Base-by-base conservation (phyloP, 2,329 filamentous ascomycete species). In the Purpureocillium lavendulum region DNA sequence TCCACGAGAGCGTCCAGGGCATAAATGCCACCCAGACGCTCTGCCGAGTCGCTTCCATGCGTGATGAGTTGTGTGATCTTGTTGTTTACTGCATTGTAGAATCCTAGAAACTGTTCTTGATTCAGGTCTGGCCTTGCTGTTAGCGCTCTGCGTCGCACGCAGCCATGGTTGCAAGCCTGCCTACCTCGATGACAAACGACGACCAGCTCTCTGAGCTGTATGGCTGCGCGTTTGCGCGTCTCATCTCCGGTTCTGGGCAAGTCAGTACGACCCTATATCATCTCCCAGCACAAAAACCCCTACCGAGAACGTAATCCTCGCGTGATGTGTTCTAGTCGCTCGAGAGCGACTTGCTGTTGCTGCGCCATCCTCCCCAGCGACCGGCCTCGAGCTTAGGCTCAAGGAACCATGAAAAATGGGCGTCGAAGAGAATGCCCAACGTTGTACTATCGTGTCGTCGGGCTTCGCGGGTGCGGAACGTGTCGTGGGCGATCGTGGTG, bases 1-100 rank as follows among this genome's bases (percentile, higher is more conserved):
- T 96, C 89, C 61, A 97, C 90, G 40, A 98, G 78, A 41, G 84
- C 83, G 60, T 95, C 90, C 45, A 98, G 77, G 43, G 90, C 90
- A 53, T 92, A 83, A 45, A 98, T 84, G 38, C 92, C 94, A 45
- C 89, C 92, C 41, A 96, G 80, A 42, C 88, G 83, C 58, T 98
- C 92, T 51, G 82, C 80, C 5, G 87, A 83, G 59, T 95, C 89
- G 65, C 77, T 83, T 47, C 88, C 86, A 59, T 90, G 87, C 35
- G 87, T 80, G 45, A 94, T 87, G 48, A 97, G 63, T 30, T 65
- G 64, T 21, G 73, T 77, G 32, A 78, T 75, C 43, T 68, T 71
- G 44, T 69, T 70, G 49, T 77, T 77, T 38, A 80, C 71, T 17
- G 62, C 60, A 45, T 69, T 71, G 57, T 76, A 78, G 48, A 79